These are phyloP conservation scores for Mortierella sp. DNA, from an alignment of 371 early-diverging fungal species.

Conservation along the genomic window DNA sequence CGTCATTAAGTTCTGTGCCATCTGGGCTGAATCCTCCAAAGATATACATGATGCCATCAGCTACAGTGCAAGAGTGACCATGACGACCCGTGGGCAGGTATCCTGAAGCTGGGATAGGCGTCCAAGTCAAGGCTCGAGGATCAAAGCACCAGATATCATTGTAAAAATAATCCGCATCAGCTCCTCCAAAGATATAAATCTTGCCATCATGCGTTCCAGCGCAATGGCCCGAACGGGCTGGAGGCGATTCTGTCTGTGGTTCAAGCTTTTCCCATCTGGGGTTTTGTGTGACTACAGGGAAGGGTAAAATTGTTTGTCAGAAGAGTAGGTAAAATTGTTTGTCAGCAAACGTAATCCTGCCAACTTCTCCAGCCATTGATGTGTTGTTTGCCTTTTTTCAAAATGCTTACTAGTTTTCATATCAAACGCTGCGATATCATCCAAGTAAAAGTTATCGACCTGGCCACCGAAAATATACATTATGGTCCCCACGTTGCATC, in stretches of 20 bases:
- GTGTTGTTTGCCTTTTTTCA: background rate
- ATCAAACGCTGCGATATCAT: constrained; percentile 80
- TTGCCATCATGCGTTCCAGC: constrained; percentile 68
- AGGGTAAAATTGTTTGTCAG: background rate
- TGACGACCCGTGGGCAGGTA: constrained; percentile 77
- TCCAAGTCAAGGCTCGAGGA: constrained; percentile 71
- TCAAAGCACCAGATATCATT: constrained; percentile 86
- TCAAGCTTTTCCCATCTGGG: constrained; percentile 70
- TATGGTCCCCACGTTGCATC: constrained; percentile 68
- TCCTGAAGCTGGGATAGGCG: constrained; percentile 72
- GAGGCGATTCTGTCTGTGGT: constrained; percentile 68
- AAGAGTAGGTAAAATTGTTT: background rate
- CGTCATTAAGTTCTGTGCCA: constrained; percentile 74
- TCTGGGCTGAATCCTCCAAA: constrained; percentile 79
- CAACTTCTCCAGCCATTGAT: too few relatives aligned
- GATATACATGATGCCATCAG: constrained; percentile 79
- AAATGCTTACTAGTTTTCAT: constrained; percentile 66
- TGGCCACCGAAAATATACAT: constrained; percentile 87
- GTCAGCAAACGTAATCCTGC: too few relatives aligned
- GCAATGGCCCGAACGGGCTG: constrained; percentile 70
- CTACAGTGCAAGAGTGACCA: constrained; percentile 74
- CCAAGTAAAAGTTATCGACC: constrained; percentile 70
- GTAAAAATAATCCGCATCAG: constrained; percentile 73
- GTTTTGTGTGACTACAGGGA: constrained; percentile 48
- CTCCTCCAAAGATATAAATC: constrained; percentile 83